These are phyloP conservation scores for Balakata baccata DNA, from an alignment of 345 rosid species.

Conservation along the genomic window DNA sequence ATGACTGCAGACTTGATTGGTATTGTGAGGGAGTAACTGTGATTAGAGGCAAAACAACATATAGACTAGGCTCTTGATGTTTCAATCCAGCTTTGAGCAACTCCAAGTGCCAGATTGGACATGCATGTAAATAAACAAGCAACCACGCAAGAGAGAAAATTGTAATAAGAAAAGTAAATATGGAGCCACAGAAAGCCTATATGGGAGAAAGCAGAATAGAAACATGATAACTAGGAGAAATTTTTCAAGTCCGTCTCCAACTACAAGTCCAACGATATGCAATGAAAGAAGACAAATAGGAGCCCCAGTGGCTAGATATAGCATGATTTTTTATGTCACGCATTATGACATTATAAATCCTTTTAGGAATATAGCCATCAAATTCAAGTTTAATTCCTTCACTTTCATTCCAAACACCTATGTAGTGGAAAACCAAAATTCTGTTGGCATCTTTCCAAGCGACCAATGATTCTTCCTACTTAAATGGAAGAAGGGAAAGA, in stretches of 20 bases:
- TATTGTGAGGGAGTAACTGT: background rate
- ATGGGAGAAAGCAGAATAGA: too few relatives aligned
- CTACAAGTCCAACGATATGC: background rate
- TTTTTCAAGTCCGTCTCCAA: background rate
- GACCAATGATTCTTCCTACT: background rate
- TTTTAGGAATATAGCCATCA: background rate
- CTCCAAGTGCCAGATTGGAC: background rate
- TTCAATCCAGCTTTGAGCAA: conserved; percentile 3
- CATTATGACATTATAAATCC: background rate
- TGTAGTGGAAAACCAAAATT: too few relatives aligned
- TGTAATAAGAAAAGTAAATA: too few relatives aligned
- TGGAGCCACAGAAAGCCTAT: too few relatives aligned
- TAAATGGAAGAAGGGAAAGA: background rate
- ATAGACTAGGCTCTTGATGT: background rate
- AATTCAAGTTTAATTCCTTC: background rate
- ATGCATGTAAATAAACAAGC: background rate
- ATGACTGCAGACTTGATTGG: background rate
- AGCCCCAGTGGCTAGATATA: background rate
- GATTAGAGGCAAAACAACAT: background rate
- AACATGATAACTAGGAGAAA: background rate
- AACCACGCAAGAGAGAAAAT: background rate
- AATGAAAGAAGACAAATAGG: background rate
- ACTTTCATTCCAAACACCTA: background rate
- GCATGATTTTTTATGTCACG: background rate
- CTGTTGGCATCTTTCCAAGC: too few relatives aligned